Percentiles rank a stretch among this genome's conserved stretches.
These are phyloP conservation scores for Tarenaya hassleriana DNA, from an alignment of 345 rosid species.

Conservation along the genomic window DNA sequence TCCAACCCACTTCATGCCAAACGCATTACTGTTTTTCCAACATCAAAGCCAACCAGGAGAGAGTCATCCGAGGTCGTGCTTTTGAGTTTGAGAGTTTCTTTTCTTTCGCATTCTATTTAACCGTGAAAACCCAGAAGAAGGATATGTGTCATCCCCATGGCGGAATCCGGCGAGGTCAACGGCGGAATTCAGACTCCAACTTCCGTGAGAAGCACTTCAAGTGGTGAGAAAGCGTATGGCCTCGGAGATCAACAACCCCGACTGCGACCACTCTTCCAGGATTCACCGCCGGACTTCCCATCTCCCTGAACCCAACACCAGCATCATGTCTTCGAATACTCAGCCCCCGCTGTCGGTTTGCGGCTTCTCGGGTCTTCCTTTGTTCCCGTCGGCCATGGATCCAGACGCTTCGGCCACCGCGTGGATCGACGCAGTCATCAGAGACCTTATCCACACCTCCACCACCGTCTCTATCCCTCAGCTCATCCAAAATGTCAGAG, in stretches of 20 bases:
- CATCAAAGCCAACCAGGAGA: too few species aligned
- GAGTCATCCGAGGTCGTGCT: constrained; percentile 37
- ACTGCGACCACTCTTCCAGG: constrained; percentile 30
- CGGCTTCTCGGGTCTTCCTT: constrained; percentile 88
- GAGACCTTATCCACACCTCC: constrained; percentile 74
- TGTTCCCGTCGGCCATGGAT: constrained; percentile 66
- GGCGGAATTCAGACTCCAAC: constrained; percentile 14
- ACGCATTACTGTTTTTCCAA: not conserved
- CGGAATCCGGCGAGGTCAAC: constrained; percentile 42
- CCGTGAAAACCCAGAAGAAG: constrained; percentile 29
- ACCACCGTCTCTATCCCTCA: constrained; percentile 82
- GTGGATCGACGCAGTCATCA: constrained; percentile 87
- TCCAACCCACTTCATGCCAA: constrained; percentile 21
- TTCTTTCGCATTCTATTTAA: constrained; percentile 10
- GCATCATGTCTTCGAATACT: constrained; percentile 9
- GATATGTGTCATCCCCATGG: constrained; percentile 30
- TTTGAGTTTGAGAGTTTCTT: constrained; percentile 13
- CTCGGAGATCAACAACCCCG: constrained; percentile 45
- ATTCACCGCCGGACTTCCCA: constrained; percentile 31
- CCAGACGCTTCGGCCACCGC: constrained; percentile 35
- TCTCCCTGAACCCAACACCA: constrained; percentile 20
- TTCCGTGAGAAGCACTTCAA: constrained; percentile 20
- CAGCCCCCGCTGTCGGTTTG: constrained; percentile 62
- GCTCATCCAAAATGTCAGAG: constrained; percentile 90
- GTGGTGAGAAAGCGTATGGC: constrained; percentile 80